Evolutionary conservation across 805 yeast species (phyloP).

Genomic region (Pichia manshurica): DNA sequence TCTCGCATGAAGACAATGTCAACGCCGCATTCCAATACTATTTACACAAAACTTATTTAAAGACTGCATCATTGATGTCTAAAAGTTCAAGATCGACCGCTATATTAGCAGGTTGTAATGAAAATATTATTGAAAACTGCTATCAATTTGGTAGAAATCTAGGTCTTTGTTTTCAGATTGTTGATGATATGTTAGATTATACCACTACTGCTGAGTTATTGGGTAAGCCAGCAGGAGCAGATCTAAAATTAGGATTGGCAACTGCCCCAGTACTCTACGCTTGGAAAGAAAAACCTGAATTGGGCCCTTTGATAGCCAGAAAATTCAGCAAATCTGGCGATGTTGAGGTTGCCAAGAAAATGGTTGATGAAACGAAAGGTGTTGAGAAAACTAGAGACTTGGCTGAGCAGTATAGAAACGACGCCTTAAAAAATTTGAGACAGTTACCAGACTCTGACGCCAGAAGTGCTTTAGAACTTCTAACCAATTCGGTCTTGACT

Average conservation of each 20-base stretch:
- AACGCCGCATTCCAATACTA: constrained; percentile 93
- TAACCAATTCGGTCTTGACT: constrained; percentile 78
- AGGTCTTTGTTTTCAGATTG: constrained; percentile 93
- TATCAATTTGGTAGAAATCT: constrained; percentile 89
- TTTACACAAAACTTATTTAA: constrained; percentile 88
- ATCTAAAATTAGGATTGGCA: constrained; percentile 86
- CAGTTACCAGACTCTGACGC: constrained; percentile 84
- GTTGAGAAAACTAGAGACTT: constrained; percentile 67
- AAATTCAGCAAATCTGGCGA: constrained; percentile 81
- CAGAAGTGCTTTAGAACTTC: constrained; percentile 75
- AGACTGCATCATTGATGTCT: constrained; percentile 91
- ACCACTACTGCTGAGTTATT: constrained; percentile 78
- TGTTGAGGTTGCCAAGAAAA: constrained; percentile 69
- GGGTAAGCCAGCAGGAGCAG: constrained; percentile 97
- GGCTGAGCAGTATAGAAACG: constrained; percentile 73
- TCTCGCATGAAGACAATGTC: constrained; percentile 62
- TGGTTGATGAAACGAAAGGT: constrained; percentile 69
- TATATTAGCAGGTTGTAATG: constrained; percentile 79
- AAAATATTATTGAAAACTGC: constrained; percentile 70
- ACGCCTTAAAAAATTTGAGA: constrained; percentile 68
- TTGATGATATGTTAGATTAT: constrained; percentile 94
- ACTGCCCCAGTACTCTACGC: constrained; percentile 96
- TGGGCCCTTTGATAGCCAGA: constrained; percentile 78
- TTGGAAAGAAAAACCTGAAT: constrained; percentile 80
- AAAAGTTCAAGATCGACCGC: constrained; percentile 93